Conservation (phyloP, 768 basidiomycete genomes). For the Vishniacozyma victoriae region DNA sequence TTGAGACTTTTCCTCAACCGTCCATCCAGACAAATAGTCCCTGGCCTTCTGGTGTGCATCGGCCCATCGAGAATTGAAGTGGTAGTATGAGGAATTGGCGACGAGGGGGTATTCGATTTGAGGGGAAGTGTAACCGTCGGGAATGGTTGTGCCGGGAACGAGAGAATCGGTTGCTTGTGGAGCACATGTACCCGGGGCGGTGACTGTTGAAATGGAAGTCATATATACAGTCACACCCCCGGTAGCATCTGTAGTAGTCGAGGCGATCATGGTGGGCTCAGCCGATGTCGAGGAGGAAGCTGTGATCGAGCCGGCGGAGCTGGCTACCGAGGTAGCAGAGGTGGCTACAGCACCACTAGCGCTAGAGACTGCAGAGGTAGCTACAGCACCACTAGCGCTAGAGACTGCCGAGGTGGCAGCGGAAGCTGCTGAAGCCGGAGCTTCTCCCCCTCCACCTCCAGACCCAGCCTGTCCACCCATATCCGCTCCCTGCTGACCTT, state of each 20-base stretch:
- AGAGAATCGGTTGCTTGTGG: neutral
- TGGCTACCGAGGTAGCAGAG: constrained; percentile 1
- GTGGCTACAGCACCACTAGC: neutral
- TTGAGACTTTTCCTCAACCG: constrained; percentile 57
- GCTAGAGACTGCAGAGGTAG: constrained; percentile 4
- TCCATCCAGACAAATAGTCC: constrained; percentile 50
- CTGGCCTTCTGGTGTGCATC: constrained; percentile 37
- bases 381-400: neutral
- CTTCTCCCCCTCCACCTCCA: no score
- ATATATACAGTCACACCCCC: no score
- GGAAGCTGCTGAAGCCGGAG: no score
- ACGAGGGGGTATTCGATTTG: constrained; percentile 11
- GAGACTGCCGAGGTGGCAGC: constrained; percentile 4
- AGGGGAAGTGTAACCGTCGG: constrained; percentile 14
- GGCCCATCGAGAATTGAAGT: constrained; percentile 27
- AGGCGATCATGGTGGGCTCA: neutral
- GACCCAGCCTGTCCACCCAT: no score
- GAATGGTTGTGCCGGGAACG: constrained; percentile 2
- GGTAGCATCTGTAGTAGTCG: neutral
- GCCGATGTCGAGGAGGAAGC: neutral
- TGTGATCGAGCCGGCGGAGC: neutral
- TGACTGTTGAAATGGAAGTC: neutral
- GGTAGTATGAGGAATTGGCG: neutral
- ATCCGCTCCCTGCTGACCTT: no score
- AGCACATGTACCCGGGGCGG: neutral